Base-by-base conservation (phyloP, 1,139 yeast species). In the Zygotorulaspora mrakii region DNA sequence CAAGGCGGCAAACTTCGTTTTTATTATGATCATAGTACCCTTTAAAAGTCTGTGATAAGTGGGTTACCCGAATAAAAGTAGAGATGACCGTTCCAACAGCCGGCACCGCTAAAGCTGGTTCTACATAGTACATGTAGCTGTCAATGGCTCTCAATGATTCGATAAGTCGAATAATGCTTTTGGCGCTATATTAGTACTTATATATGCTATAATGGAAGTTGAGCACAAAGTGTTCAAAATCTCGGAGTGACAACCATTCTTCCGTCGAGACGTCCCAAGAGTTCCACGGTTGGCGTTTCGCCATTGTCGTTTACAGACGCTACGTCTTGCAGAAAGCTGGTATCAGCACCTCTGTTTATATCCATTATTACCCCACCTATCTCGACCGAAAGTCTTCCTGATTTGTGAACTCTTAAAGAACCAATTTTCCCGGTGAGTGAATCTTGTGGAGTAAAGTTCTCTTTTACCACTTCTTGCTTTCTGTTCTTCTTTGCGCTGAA, bases 341-440 rank as follows among this genome's bases (percentile, higher is more conserved):
- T 66, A 9, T 79, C 74, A 1, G 83, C 78, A n/a, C 96, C 96
- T 54, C 76, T 74, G 5, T 80, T 70, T 8, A 87, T 78, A 46
- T 81, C 83, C 72, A 88, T 72, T 11, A 72, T 68, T 26, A 79
- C 74, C 41, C 80, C 75, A 7, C 95, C 96, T 40, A 88, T 68
- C 46, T 77, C 75, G 62, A 88, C 75, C 9, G 91, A 72, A 27
- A 87, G 65, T 56, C 76, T 83, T 5, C 96, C 96, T 0, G 95
- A 84, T 54, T 79, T 74, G 61, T 87, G 96, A 38, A 84, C 70
- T 45, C 89, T 76, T 28, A 88, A 57, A 20, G 73, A 71, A 3
- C 96, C 96, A 16, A 86, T 73, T 43, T 71, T 70, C 1, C 96
- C 96, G 24, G 63, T 56, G 43, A 64, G 48, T n/a, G 62, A 48